Evolutionary conservation across 331 rosid species (phyloP), one percentile per base, ranked within the genome.

Genomic region (Spiraea crenata): DNA sequence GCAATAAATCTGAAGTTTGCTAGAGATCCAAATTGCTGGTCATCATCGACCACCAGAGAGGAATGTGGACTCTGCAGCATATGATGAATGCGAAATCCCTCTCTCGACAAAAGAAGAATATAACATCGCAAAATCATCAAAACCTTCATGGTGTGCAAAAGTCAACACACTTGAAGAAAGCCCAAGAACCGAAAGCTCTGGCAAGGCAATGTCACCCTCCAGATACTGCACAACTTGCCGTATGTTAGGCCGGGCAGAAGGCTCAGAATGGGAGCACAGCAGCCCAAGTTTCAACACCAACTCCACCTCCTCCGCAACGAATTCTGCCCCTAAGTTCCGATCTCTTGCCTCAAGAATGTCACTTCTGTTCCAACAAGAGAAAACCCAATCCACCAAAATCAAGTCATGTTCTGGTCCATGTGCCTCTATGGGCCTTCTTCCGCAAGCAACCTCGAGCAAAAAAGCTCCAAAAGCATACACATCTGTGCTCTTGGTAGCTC

Each of bases 21-120:
- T 25, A 25, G 31, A 25, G 31, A 25, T 25, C 31, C 31, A 25
- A 25, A 25, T 25, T 25, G 31, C 31, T 25, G 2, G 31, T 25
- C 31, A 25, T 85, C 86, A 88, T 4, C 88, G 81, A 57, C 87
- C 90, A 31, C 90, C 85, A 9, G 90, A 88, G 59, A 83, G 88
- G 57, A 81, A 71, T 19, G 40, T 4, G n/a, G 93, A 85, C 42
- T 81, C 85, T 16, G 85, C 65, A 25, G 31, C 31, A 25, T 25
- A 25, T 25, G 31, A 25, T 25, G 31, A 25, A 17, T 76, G 70
- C 31, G 61, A 57, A 25, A 77, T 7, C 1, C 80, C 75, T 49
- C 25, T 73, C 58, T 58, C 70, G 67, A 34, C 46, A 4, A 87
- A 78, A 57, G 86, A 68, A 0, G 81, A 66, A 76, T 35, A 82